Conservation (phyloP, 805 yeast species). For the Candida hungchunana region DNA sequence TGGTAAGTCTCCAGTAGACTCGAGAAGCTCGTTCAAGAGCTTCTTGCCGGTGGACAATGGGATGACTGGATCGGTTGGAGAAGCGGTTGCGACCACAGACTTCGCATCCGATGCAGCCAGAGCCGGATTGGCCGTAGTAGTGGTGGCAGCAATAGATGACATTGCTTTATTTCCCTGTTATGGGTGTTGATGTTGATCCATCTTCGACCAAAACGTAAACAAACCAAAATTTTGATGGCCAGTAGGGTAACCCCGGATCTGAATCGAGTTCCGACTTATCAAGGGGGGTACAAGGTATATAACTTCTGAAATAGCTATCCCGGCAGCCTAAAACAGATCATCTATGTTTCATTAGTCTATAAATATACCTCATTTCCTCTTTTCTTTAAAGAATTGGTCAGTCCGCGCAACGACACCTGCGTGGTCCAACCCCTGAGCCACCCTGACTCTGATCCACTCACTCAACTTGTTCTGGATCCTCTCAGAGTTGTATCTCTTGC, state of each 20-base stretch:
- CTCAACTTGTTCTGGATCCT: slow-evolving; percentile 59
- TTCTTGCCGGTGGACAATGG: slow-evolving; percentile 22
- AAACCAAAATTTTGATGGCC: slow-evolving; percentile 4
- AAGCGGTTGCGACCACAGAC: background rate
- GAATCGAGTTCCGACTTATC: no score
- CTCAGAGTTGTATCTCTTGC: slow-evolving; percentile 47
- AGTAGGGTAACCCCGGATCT: slow-evolving; percentile 5
- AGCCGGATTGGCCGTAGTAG: no score
- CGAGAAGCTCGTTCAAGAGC: slow-evolving; percentile 65
- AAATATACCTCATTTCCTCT: background rate
- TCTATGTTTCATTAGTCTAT: background rate
- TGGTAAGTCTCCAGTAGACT: slow-evolving; percentile 74
- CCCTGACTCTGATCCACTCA: slow-evolving; percentile 62
- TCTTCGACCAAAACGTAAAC: slow-evolving; percentile 3
- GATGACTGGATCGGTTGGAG: slow-evolving; percentile 3
- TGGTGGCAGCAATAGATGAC: no score
- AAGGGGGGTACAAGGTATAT: no score
- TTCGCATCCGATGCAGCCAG: background rate
- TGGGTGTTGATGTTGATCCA: background rate
- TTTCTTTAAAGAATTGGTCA: slow-evolving; percentile 13
- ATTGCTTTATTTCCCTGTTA: background rate
- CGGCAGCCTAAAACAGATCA: no score
- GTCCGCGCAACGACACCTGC: slow-evolving; percentile 23
- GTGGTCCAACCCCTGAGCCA: slow-evolving; percentile 21
- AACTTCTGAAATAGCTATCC: background rate